A percentile compares a stretch with the other conserved stretches of the same genome.
Conservation (phyloP, 257 asterid genomes). For the Lithospermum erythrorhizon region DNA sequence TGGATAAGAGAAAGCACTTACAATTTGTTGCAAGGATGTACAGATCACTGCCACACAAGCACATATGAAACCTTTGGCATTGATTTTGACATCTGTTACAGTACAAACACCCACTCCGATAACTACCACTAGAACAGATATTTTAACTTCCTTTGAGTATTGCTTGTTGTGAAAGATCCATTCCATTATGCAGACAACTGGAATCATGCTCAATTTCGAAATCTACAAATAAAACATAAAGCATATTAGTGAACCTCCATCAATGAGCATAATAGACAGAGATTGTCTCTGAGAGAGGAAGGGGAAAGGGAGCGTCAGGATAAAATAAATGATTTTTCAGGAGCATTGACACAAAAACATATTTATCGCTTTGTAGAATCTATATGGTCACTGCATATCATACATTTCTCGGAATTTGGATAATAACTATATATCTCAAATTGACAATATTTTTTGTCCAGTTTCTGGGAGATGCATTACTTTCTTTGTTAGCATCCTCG, state of each 20-base stretch:
- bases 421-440: too few relatives aligned
- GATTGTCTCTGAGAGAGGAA: too few relatives aligned
- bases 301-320: too few relatives aligned
- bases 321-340: too few relatives aligned
- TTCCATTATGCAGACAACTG: constrained; percentile 91
- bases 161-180: constrained; percentile 86
- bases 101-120: constrained; percentile 99
- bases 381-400: too few relatives aligned
- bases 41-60: constrained; percentile 84
- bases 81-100: constrained; percentile 90
- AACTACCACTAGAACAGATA: constrained; percentile 79
- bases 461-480: too few relatives aligned
- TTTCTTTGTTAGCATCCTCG: too few relatives aligned
- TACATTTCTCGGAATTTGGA: too few relatives aligned
- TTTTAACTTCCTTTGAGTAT: constrained; percentile 69
- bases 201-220: constrained; percentile 97
- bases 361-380: too few relatives aligned
- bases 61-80: constrained; percentile 71
- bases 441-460: too few relatives aligned
- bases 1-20: constrained; percentile 30
- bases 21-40: constrained; percentile 90
- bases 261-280: too few relatives aligned
- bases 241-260: constrained; percentile 13
- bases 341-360: too few relatives aligned
- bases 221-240: constrained; percentile 40